Evolutionary conservation across 139 green algal species (phyloP), one percentile per base, ranked within the genome.

Genomic region (Chlorella vulgaris): DNA sequence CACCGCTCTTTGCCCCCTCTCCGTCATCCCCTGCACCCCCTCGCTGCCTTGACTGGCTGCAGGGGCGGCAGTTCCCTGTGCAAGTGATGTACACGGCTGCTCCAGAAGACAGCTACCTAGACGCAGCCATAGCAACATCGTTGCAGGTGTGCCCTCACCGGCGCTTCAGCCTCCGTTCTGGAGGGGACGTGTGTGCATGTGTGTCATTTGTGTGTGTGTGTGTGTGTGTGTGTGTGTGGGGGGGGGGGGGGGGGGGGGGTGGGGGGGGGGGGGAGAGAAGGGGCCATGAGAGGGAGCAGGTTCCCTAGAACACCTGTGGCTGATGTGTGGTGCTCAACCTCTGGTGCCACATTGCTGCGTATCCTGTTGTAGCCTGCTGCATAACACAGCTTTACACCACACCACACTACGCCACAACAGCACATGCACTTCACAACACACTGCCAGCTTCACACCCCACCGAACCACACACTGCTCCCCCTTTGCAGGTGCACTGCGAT

Each of bases 41-140:
- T 6, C 47, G 26, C n/a, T 13, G 2, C n/a, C 4, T 58, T 10
- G 47, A 58, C 31, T 6, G n/a, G 7, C 7, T 29, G 75, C 84
- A 90, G 74, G 95, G 95, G 18, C 78, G 95, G 18, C 89, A 93
- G 82, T 91, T 91, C 74, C 93, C 93, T 0, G 95, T 98, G 80
- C 22, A 94, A 36, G 50, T 94, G 7, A 76, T 92, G 29, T 97
- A 97, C 89, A 95, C 91, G 1, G 60, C 85, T 1, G 33, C 82
- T 5, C 91, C 94, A 0, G 87, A 95, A 84, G 92, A 97, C 40
- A 96, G 91, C 89, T 98, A 98, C 88, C 62, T 98, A 61, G 95
- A 98, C 36, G 95, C 92, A 0, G 94, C 92, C 4, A 78, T 98
- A 7, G 86, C 78, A 36, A 86, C 94, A 4, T 88, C 88, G 2